Conservation (phyloP, 805 yeast genomes). For the Komagataella populi region DNA sequence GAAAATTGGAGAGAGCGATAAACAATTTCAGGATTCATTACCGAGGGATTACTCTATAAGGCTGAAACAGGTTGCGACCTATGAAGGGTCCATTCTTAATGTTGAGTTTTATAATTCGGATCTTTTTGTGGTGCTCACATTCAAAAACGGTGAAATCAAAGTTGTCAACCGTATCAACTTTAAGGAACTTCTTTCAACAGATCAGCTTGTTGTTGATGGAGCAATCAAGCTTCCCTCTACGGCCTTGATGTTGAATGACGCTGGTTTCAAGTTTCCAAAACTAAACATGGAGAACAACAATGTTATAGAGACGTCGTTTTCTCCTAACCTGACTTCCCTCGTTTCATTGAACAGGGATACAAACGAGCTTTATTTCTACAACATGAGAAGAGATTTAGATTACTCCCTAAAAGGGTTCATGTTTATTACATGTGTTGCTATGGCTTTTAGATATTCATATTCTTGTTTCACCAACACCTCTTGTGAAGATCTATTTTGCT, state of each 20-base stretch:
- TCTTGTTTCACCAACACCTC: constrained; percentile 56
- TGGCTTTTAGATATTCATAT: constrained; percentile 55
- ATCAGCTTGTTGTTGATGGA: constrained; percentile 4
- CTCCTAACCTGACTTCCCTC: constrained; percentile 37
- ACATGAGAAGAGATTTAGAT: constrained; percentile 8
- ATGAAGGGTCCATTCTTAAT: constrained; percentile 15
- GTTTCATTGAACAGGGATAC: constrained; percentile 15
- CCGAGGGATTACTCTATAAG: neutral
- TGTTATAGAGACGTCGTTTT: constrained; percentile 25
- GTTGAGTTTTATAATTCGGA: constrained; percentile 23
- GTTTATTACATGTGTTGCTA: constrained; percentile 35
- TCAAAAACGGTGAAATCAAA: constrained; percentile 31
- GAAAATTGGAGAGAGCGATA: neutral
- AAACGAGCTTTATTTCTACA: constrained; percentile 9
- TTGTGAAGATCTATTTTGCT: constrained; percentile 55
- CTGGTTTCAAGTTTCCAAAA: constrained; percentile 37
- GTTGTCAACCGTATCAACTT: constrained; percentile 25
- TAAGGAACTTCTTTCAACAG: constrained; percentile 1
- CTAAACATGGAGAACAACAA: constrained; percentile 9
- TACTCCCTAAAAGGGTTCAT: constrained; percentile 17
- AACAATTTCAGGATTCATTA: neutral
- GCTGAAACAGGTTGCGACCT: neutral
- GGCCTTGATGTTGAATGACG: constrained; percentile 32
- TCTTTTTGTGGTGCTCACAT: constrained; percentile 22
- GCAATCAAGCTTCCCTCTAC: constrained; percentile 14